phyloP scores from a whole-genome alignment of 83 land plant genomes.

The Thuja plicata region DNA sequence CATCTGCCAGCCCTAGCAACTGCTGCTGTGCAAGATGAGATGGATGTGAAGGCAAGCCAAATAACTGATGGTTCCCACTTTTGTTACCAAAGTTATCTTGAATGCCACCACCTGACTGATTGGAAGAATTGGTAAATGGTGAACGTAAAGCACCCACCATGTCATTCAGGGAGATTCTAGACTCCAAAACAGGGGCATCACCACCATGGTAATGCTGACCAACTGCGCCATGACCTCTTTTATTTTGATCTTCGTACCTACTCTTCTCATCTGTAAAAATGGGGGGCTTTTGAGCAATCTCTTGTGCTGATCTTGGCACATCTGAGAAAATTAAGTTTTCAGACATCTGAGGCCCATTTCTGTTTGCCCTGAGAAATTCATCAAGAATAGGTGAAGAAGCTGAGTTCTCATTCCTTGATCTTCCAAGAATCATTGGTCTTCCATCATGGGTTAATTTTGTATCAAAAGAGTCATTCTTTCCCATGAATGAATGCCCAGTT shows the following conservation, averaged over 20 bases:
- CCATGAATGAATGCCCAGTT: not conserved
- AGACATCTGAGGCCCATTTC: conserved; percentile 1
- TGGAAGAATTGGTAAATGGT: not conserved
- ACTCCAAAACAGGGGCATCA: conserved; percentile 8
- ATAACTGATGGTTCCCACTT: conserved; percentile 13
- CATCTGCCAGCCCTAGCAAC: conserved; percentile 10
- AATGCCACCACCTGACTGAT: not conserved
- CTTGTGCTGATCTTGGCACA: not conserved
- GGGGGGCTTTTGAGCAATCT: not conserved
- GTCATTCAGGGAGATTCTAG: conserved; percentile 1
- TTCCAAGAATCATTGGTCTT: not conserved
- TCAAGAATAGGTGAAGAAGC: not conserved
- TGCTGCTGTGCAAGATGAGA: conserved; percentile 15
- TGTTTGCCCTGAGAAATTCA: not conserved
- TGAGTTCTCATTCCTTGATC: conserved; percentile 12
- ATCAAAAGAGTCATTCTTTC: not conserved
- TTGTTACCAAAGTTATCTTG: not conserved
- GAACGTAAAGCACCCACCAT: not conserved
- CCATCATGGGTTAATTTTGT: not conserved
- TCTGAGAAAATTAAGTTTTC: conserved; percentile 8
- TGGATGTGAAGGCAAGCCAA: conserved; percentile 6
- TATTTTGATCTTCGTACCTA: conserved; percentile 14
- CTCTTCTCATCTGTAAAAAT: conserved; percentile 13
- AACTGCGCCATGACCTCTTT: not conserved
- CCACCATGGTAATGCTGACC: not conserved